These are phyloP conservation scores for Fusarium metavorans DNA, from an alignment of 2,329 filamentous ascomycete genomes.

Conservation along the genomic window DNA sequence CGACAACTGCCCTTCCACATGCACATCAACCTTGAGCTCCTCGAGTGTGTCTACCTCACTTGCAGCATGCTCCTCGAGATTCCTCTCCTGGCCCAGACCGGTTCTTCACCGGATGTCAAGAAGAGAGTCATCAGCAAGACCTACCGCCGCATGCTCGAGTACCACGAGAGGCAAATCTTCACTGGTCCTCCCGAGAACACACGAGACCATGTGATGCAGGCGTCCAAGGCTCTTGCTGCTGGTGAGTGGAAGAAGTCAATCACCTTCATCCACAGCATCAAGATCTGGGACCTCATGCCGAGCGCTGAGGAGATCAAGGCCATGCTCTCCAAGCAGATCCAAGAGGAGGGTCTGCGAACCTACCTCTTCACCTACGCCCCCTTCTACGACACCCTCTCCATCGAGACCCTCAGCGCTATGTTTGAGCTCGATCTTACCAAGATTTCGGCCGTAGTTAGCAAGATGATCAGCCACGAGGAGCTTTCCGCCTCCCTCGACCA, in stretches of 20 bases:
- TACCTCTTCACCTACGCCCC: constrained; percentile 99
- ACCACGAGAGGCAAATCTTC: constrained; percentile 99
- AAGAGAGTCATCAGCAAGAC: constrained; percentile 99
- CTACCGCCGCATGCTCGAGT: constrained; percentile 98
- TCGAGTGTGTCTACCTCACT: constrained; percentile 98
- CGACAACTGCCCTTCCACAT: constrained; percentile 99
- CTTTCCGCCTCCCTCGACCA: constrained; percentile 96
- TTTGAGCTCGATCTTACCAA: constrained; percentile 94
- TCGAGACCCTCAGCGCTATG: constrained; percentile 89
- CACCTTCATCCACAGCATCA: constrained; percentile 95
- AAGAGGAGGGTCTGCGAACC: constrained; percentile 96
- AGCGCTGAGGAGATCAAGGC: constrained; percentile 92
- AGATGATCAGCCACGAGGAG: constrained; percentile 99
- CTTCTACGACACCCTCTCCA: constrained; percentile 96
- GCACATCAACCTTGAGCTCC: constrained; percentile 99
- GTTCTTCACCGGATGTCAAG: constrained; percentile 95
- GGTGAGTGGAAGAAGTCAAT: constrained; percentile 99
- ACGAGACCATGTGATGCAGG: constrained; percentile 98
- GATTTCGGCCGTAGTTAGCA: constrained; percentile 94
- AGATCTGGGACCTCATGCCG: constrained; percentile 99
- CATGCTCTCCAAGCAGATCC: constrained; percentile 98
- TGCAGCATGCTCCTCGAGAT: constrained; percentile 99
- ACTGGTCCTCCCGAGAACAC: constrained; percentile 99
- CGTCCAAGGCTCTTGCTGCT: constrained; percentile 93
- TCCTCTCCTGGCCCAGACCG: constrained; percentile 94